Evolutionary conservation across 208 protist genomes (phyloP), one percentile per base, ranked within the genome.

Genomic region (Novymonas esmeraldas): DNA sequence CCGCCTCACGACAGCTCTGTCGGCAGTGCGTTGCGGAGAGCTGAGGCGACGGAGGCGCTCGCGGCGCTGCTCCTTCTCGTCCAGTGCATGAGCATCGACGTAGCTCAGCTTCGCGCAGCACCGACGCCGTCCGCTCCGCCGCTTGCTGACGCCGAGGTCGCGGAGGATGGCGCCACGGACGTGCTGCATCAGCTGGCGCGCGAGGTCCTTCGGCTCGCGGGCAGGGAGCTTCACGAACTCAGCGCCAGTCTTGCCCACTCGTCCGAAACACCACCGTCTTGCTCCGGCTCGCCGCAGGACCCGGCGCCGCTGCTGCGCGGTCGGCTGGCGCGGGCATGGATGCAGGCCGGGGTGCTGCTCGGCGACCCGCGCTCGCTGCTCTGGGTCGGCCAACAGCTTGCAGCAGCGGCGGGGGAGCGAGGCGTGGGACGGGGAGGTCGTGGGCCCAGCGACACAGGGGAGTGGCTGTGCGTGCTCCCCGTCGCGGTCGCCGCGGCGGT

Each of bases 331-430:
- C 46, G 58, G 29, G 54, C 61, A 33, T 79, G 73, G 73, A 55
- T 73, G 58, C 73, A 79, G 57, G 59, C 51, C 0, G 54, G 60
- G 2, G 61, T 79, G 34, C 58, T 79, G 44, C 65, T 79, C 18
- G 66, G 61, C 33, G 56, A 69, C 9, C 11, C n/a, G 7, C 54
- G 41, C 28, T 33, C 62, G 9, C 28, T 76, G 20, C 29, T 76
- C 28, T 51, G 38, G 50, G 39, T 48, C 2, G 70, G 52, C 0
- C 52, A 76, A n/a, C 62, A 34, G 4, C 61, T 76, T 44, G 36
- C 54, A 9, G 52, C 45, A 7, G 14, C 6, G 20, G 33, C 56
- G n/a, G 54, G 22, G 44, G 31, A 36, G 34, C 34, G 20, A 29
- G 22, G 54, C 54, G 34, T 31, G 14, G 54, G 54, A n/a, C n/a